A percentile compares a stretch with the other conserved stretches of the same genome.
Conservation (phyloP, 2,329 filamentous ascomycete genomes). For the Setomelanomma holmii region DNA sequence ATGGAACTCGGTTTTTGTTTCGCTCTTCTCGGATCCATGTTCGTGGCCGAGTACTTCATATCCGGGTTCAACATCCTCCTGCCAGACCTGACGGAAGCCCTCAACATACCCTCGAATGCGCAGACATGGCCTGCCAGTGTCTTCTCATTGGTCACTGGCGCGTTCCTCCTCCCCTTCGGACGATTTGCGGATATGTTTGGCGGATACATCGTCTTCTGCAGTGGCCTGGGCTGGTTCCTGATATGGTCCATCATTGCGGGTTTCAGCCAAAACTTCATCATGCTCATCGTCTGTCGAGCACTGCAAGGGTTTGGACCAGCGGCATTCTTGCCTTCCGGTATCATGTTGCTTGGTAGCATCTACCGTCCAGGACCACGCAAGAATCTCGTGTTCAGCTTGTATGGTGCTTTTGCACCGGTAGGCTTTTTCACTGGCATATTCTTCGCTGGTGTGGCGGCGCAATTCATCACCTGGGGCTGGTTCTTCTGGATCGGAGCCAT, state of each 20-base stretch:
- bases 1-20: slow-evolving; percentile 70
- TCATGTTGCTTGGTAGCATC: slow-evolving; percentile 69
- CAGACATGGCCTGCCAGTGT: slow-evolving; percentile 54
- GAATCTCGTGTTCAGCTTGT: slow-evolving; percentile 69
- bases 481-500: slow-evolving; percentile 45
- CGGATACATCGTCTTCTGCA: slow-evolving; percentile 68
- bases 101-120: slow-evolving; percentile 72
- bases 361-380: slow-evolving; percentile 74
- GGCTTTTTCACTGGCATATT: slow-evolving; percentile 53
- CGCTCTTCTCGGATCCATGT: slow-evolving; percentile 68
- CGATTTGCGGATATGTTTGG: slow-evolving; percentile 67
- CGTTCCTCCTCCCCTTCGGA: slow-evolving; percentile 58
- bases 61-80: slow-evolving; percentile 76
- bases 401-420: slow-evolving; percentile 61
- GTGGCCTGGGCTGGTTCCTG: slow-evolving; percentile 68
- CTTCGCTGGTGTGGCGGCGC: slow-evolving; percentile 42
- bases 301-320: slow-evolving; percentile 77
- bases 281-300: slow-evolving; percentile 77
- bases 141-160: slow-evolving; percentile 47
- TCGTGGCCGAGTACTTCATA: slow-evolving; percentile 75
- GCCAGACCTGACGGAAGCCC: slow-evolving; percentile 66
- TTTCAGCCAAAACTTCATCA: slow-evolving; percentile 70
- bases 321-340: slow-evolving; percentile 72
- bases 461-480: slow-evolving; percentile 42
- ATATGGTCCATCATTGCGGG: slow-evolving; percentile 74